These are phyloP conservation scores for Nothopassalora personata DNA, from an alignment of 2,329 filamentous ascomycete genomes.

Conservation along the genomic window DNA sequence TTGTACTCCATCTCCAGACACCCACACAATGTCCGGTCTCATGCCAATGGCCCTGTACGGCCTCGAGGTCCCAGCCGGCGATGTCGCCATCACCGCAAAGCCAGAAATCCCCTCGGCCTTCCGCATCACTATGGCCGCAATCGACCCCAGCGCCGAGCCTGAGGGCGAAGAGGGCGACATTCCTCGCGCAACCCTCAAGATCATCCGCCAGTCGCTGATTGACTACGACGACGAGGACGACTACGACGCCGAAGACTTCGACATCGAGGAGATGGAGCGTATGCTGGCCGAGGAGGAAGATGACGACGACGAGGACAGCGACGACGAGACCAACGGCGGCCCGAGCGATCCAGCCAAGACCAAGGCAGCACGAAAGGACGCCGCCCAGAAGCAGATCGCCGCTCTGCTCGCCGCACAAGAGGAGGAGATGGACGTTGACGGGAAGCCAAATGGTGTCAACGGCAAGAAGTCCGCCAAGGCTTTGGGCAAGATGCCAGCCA, in stretches of 20 bases:
- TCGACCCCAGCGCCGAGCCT: conserved; percentile 74
- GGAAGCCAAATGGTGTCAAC: conserved; percentile 54
- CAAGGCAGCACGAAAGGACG: conserved; percentile 77
- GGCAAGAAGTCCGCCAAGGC: conserved; percentile 64
- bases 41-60: conserved; percentile 74
- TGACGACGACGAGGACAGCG: conserved; percentile 46
- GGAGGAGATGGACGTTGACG: conserved; percentile 70
- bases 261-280: conserved; percentile 48
- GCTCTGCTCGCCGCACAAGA: conserved; percentile 58
- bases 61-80: conserved; percentile 81
- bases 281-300: conserved; percentile 51
- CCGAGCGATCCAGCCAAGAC: conserved; percentile 87
- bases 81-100: conserved; percentile 72
- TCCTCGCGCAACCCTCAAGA: conserved; percentile 80
- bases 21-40: conserved; percentile 23
- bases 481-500: conserved; percentile 60
- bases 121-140: conserved; percentile 96
- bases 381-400: conserved; percentile 71
- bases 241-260: conserved; percentile 55
- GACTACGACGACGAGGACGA: conserved; percentile 62
- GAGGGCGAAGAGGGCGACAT: conserved; percentile 42
- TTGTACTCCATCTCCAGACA: conserved; percentile 6
- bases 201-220: conserved; percentile 67
- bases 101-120: conserved; percentile 80
- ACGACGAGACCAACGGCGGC: conserved; percentile 72